These are phyloP conservation scores for Trichoderma erinaceum DNA, from an alignment of 495 filamentous ascomycete species.

Conservation along the genomic window DNA sequence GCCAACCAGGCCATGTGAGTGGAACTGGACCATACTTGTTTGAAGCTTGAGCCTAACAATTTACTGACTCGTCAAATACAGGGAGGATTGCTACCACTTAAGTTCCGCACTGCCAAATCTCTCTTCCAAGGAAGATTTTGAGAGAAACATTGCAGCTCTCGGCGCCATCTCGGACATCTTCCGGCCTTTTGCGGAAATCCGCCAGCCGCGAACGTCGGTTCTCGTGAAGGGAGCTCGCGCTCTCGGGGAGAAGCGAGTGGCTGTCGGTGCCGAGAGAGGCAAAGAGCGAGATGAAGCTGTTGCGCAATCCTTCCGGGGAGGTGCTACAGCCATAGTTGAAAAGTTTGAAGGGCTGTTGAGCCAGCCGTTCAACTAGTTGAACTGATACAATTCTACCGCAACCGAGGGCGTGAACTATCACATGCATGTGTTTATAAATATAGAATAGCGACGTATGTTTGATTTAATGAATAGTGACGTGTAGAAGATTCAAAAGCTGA, in stretches of 20 bases:
- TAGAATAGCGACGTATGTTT: too few relatives aligned
- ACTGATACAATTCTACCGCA: too few relatives aligned
- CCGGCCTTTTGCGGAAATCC: slow-evolving; percentile 15
- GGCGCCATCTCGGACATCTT: not conserved
- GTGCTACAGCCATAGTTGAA: not conserved
- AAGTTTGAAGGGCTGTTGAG: slow-evolving; percentile 4
- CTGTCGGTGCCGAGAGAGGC: slow-evolving; percentile 13
- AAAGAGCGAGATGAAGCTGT: slow-evolving; percentile 18
- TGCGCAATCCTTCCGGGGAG: not conserved
- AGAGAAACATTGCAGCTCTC: not conserved
- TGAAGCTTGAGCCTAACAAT: not conserved
- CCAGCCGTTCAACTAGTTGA: not conserved
- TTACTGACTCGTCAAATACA: not conserved
- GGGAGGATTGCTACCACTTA: slow-evolving; percentile 18
- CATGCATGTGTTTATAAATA: too few relatives aligned
- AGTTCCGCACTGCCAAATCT: slow-evolving; percentile 13
- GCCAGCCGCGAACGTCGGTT: slow-evolving; percentile 21
- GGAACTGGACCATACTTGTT: not conserved
- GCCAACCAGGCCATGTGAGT: slow-evolving; percentile 28
- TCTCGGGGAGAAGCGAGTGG: slow-evolving; percentile 20
- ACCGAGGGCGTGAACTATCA: too few relatives aligned
- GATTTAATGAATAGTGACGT: too few relatives aligned
- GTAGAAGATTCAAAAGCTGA: too few relatives aligned
- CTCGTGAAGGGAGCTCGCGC: slow-evolving; percentile 21
- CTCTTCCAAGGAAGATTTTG: not conserved